phyloP scores from a whole-genome alignment of 2,329 filamentous ascomycete species.

The Phoma herbarum region DNA sequence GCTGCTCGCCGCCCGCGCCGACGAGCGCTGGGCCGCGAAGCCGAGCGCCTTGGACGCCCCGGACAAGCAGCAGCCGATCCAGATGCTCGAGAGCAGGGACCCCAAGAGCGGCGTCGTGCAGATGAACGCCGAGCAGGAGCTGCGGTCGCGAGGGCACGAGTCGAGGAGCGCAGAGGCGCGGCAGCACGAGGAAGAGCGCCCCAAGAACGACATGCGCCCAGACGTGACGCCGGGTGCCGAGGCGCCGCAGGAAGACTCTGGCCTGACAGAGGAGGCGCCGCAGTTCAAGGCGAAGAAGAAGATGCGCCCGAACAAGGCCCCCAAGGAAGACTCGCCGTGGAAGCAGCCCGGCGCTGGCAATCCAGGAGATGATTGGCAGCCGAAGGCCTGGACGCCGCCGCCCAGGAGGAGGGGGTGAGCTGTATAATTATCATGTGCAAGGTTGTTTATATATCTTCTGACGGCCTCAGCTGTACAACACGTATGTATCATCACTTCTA shows the following conservation, averaged over 20 bases:
- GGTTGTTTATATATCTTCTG: not conserved
- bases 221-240: slow-evolving; percentile 13
- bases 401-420: slow-evolving; percentile 42
- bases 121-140: slow-evolving; percentile 45
- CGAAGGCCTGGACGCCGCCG: slow-evolving; percentile 56
- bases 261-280: not conserved
- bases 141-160: not conserved
- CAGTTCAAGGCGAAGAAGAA: slow-evolving; percentile 21
- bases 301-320: slow-evolving; percentile 38
- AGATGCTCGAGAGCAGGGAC: slow-evolving; percentile 56
- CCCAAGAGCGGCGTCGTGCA: slow-evolving; percentile 50
- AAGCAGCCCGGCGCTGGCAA: slow-evolving; percentile 49
- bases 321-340: slow-evolving; percentile 52
- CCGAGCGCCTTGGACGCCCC: slow-evolving; percentile 67
- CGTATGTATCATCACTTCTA: not conserved
- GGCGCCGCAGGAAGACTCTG: slow-evolving; percentile 27
- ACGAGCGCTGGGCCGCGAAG: slow-evolving; percentile 68
- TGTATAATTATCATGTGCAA: not conserved
- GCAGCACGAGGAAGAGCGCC: slow-evolving; percentile 18
- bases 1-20: slow-evolving; percentile 65
- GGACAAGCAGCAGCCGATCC: slow-evolving; percentile 58
- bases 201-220: slow-evolving; percentile 8
- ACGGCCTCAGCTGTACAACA: not conserved
- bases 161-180: slow-evolving; percentile 29
- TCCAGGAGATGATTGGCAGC: slow-evolving; percentile 59